Conservation (phyloP, 2,329 filamentous ascomycete species). For the Phialophora macrospora region DNA sequence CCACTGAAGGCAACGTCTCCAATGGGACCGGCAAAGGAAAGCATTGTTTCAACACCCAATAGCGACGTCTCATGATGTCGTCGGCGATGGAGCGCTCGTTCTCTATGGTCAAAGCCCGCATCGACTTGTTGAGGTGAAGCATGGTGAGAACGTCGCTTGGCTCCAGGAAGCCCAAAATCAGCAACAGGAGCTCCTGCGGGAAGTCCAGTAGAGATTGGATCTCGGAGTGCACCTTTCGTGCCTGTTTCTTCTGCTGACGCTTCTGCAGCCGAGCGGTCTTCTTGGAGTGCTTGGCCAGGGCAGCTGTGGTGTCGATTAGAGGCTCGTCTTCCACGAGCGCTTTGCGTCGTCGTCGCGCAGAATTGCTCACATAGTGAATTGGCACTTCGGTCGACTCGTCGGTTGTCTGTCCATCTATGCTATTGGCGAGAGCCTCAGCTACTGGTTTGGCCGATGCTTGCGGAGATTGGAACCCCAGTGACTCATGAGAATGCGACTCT, state of each 20-base stretch:
- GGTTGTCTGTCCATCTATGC: not conserved
- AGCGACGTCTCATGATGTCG: conserved; percentile 31
- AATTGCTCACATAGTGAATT: conserved; percentile 15
- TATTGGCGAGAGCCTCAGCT: not conserved
- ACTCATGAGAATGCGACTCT: not conserved
- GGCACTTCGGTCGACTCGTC: conserved; percentile 2
- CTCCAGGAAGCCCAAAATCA: conserved; percentile 31
- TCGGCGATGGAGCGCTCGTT: conserved; percentile 34
- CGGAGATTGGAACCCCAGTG: not conserved
- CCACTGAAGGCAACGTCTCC: conserved; percentile 26
- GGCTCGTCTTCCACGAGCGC: conserved; percentile 28
- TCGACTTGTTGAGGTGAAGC: conserved; percentile 28
- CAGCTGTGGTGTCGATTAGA: conserved; percentile 36
- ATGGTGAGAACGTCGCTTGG: conserved; percentile 34
- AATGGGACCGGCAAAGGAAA: conserved; percentile 36
- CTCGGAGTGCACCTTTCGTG: conserved; percentile 28
- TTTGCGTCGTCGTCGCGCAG: conserved; percentile 4
- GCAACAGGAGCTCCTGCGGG: conserved; percentile 33
- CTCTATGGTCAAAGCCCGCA: conserved; percentile 31
- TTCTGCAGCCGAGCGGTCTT: conserved; percentile 34
- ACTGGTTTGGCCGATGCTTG: not conserved
- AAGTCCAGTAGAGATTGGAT: conserved; percentile 36
- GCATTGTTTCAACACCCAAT: conserved; percentile 36
- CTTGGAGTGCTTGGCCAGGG: conserved; percentile 35
- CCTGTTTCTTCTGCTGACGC: conserved; percentile 32